Evolutionary conservation across 345 rosid genomes (phyloP), one percentile per base, ranked within the genome.

Genomic region (Camelina laxa): DNA sequence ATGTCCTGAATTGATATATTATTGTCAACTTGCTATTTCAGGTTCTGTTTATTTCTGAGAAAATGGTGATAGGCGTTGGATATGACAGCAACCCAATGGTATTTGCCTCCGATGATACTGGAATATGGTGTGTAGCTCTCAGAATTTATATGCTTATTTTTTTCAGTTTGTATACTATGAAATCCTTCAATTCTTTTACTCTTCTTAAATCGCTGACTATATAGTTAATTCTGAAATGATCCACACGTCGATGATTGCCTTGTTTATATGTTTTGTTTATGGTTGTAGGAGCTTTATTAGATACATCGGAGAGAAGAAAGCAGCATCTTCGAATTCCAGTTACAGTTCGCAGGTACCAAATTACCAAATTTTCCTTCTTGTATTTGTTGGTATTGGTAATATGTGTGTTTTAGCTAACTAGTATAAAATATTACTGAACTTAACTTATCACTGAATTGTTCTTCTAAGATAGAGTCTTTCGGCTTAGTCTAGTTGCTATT

Each of bases 41-140:
- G 99, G 96, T 92, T 42, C 67, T 92, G 60, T 95, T 95, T 89
- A 80, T 95, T 42, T 86, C 97, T 72, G 99, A 95, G 89, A 95
- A 84, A 83, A 83, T 86, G 84, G 92, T 92, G 66, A 82, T 95
- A 80, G 99, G 96, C 5, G 97, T 88, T 79, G 99, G 99, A 50
- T 95, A 81, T 80, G 97, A 90, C 79, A 87, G 97, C 97, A 89
- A 82, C 60, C 99, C 97, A 0, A 87, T 92, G 99, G 89, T 89
- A 66, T 95, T 95, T 82, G 96, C 89, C 6, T 89, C 99, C 61
- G 99, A 92, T 88, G 93, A 95, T 80, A 87, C 92, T 59, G 97
- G 99, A 77, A 90, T 87, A 73, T 95, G 99, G 99, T 95, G 79
- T 45, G 83, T 63, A 49, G n/a, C 62, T 36, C 57, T 70, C 67